These are phyloP conservation scores for Hortaea sp. DNA, from an alignment of 2,329 filamentous ascomycete genomes.

Conservation along the genomic window DNA sequence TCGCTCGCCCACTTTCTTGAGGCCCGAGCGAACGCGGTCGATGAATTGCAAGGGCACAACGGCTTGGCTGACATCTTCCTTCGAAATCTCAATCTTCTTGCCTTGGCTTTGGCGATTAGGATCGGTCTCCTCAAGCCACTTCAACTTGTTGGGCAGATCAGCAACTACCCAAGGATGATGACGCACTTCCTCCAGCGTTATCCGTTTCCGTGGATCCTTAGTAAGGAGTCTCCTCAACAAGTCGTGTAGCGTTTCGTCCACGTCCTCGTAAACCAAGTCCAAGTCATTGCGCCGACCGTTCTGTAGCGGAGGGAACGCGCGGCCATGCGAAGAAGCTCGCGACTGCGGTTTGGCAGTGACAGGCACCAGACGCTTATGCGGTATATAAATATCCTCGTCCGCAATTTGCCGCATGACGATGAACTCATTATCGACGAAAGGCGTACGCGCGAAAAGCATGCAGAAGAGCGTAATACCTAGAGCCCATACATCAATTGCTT, in stretches of 20 bases:
- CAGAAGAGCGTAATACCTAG: constrained; percentile 93
- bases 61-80: constrained; percentile 77
- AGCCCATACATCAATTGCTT: constrained; percentile 95
- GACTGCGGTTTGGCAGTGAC: constrained; percentile 41
- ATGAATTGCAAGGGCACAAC: constrained; percentile 84
- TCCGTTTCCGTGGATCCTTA: constrained; percentile 83
- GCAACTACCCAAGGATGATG: constrained; percentile 83
- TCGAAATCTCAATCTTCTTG: constrained; percentile 83
- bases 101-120: constrained; percentile 67
- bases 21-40: constrained; percentile 69
- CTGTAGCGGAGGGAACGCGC: constrained; percentile 34
- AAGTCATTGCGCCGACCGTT: constrained; percentile 65
- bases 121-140: constrained; percentile 93
- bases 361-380: constrained; percentile 69
- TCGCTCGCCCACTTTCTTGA: constrained; percentile 42
- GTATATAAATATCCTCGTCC: constrained; percentile 85
- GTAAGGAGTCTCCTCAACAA: constrained; percentile 68
- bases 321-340: constrained; percentile 36
- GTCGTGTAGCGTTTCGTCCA: constrained; percentile 71
- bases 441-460: constrained; percentile 85
- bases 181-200: constrained; percentile 85
- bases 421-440: constrained; percentile 87
- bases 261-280: constrained; percentile 73
- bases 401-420: constrained; percentile 87
- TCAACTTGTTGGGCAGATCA: constrained; percentile 61